phyloP scores from a whole-genome alignment of 495 filamentous ascomycete species.

The Penicillium lividum region DNA sequence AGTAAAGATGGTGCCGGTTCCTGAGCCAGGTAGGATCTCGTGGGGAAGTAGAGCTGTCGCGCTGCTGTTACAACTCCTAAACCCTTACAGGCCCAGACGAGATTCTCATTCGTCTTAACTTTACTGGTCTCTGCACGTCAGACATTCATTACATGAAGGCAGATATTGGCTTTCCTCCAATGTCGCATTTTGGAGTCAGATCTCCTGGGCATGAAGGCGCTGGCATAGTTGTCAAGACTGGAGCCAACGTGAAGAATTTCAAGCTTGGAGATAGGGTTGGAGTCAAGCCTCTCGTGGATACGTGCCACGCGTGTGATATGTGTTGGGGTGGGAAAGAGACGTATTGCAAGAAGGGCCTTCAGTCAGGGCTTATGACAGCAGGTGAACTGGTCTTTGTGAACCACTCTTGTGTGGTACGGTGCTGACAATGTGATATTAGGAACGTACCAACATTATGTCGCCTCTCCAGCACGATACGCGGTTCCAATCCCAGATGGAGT shows the following conservation, averaged over 20 bases:
- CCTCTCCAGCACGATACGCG: constrained; percentile 62
- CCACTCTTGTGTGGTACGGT: too few relatives aligned
- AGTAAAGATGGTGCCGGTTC: constrained; percentile 54
- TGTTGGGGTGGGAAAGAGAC: constrained; percentile 50
- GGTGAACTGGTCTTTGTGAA: constrained; percentile 22
- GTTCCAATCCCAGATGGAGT: constrained; percentile 65
- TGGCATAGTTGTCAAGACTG: constrained; percentile 55
- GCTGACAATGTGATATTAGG: constrained; percentile 28
- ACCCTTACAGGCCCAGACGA: constrained; percentile 42
- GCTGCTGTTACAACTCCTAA: neutral
- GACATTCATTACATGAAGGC: constrained; percentile 52
- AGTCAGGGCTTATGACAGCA: constrained; percentile 36
- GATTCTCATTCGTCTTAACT: constrained; percentile 48
- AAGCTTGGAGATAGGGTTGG: constrained; percentile 61
- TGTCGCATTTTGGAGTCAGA: constrained; percentile 47
- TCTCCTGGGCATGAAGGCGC: constrained; percentile 60
- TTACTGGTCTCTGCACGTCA: constrained; percentile 49
- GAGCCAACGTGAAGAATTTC: constrained; percentile 52
- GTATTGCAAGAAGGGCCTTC: constrained; percentile 37
- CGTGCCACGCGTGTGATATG: constrained; percentile 51
- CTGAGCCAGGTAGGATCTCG: constrained; percentile 44
- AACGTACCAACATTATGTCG: constrained; percentile 70
- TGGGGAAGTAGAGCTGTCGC: neutral
- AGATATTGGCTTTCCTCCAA: constrained; percentile 47
- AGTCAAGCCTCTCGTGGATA: constrained; percentile 55